Evolutionary conservation across 495 filamentous ascomycete species (phyloP), one percentile per base, ranked within the genome.

Genomic region (Tetracladium marchalianum): DNA sequence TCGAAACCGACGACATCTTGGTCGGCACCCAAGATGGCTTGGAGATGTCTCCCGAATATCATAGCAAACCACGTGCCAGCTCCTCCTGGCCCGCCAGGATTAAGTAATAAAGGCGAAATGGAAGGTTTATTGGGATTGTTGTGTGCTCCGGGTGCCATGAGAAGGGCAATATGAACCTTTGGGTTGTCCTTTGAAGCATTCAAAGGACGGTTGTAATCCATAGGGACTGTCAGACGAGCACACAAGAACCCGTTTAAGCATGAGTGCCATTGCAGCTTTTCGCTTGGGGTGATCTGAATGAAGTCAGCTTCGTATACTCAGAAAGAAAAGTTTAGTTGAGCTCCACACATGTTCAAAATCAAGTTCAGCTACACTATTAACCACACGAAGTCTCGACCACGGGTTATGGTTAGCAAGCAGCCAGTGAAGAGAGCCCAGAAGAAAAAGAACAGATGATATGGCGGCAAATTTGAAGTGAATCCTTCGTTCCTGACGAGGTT

Each of bases 1-100:
- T 80, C 76, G 59, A 72, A 78, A 11, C 73, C 68, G 22, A 79
- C 57, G 27, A 78, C 64, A 45, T 61, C 56, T 50, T 59, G 60
- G 18, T 59, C 58, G 0, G 43, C 46, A 19, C 66, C 68, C 13
- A 68, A 24, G 13, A 68, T 43, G 27, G 22, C 32, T 35, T 67
- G 70, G 5, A 72, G 39, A 11, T 31, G 12, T 4, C 11, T 12
- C 11, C 58, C 69, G 7, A 31, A 18, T 4, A 0, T n/a, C 9
- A 62, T 39, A 11, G 51, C 49, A 16, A 61, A 49, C 1, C 8
- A n/a, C 1, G 64, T 59, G 3, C 66, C 69, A 1, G 62, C 60
- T n/a, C 64, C 66, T 11, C 67, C 66, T 0, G 70, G 69, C 1
- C 70, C 70, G 39, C 65, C 56, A 9, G 68, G 68, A 51, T 73